A percentile compares a stretch with the other conserved stretches of the same genome.
These are phyloP conservation scores for Komagataella mondaviorum DNA, from an alignment of 805 yeast genomes.

Conservation along the genomic window DNA sequence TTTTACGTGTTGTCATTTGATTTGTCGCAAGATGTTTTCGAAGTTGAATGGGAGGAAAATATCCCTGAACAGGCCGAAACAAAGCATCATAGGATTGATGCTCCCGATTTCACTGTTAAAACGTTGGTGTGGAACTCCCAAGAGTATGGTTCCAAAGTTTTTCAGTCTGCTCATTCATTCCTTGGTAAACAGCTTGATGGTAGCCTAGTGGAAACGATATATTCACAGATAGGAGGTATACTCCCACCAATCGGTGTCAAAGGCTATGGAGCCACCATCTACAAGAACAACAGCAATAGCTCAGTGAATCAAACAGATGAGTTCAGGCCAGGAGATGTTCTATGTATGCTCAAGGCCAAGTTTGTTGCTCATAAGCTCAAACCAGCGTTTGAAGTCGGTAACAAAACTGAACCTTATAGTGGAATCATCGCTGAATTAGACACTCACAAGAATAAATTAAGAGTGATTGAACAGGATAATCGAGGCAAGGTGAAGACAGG, in stretches of 20 bases:
- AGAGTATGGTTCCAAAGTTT: constrained; percentile 37
- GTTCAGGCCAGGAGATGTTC: constrained; percentile 72
- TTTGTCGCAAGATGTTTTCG: constrained; percentile 51
- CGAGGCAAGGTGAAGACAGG: constrained; percentile 42
- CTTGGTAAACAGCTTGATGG: constrained; percentile 20
- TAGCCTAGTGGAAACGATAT: constrained; percentile 21
- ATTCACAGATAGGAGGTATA: constrained; percentile 21
- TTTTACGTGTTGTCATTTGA: constrained; percentile 65
- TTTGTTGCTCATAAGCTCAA: constrained; percentile 56
- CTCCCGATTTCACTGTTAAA: constrained; percentile 33
- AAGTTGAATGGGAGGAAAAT: constrained; percentile 35
- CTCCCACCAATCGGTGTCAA: constrained; percentile 42
- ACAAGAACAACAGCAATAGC: constrained; percentile 37
- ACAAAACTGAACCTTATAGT: constrained; percentile 33
- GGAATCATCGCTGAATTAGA: constrained; percentile 68
- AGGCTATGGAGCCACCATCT: constrained; percentile 64
- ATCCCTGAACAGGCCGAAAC: background rate
- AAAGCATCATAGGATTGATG: constrained; percentile 4
- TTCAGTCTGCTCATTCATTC: constrained; percentile 25
- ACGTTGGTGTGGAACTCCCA: constrained; percentile 34
- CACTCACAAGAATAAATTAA: constrained; percentile 51
- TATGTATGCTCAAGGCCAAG: constrained; percentile 62
- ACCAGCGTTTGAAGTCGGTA: constrained; percentile 44
- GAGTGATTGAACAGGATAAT: constrained; percentile 45
- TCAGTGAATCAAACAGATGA: constrained; percentile 42